Conservation (phyloP, 108 stramenopile species). For the Skeletonema costatum region DNA sequence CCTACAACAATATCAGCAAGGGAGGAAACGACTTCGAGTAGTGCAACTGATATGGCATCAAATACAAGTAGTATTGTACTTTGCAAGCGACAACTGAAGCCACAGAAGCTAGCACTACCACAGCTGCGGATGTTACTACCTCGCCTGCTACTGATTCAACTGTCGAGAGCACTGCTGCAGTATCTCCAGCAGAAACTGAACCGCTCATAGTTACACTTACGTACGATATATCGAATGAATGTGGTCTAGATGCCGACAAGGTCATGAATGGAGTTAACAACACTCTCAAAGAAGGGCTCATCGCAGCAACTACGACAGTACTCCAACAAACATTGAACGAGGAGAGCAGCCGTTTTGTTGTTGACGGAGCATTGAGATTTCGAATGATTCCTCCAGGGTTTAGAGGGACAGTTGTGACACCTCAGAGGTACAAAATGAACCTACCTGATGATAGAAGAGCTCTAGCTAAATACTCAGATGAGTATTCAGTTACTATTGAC, state of each 20-base stretch:
- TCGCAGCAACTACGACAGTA: conserved; percentile 42
- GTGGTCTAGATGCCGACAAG: conserved; percentile 49
- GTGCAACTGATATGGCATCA: background rate
- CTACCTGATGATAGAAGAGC: background rate
- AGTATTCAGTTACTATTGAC: conserved; percentile 46
- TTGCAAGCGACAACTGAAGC: background rate
- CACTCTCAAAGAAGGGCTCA: conserved; percentile 51
- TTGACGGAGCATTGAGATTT: background rate
- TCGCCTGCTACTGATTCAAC: conserved; percentile 1
- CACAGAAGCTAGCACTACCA: background rate
- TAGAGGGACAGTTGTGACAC: background rate
- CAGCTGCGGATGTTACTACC: background rate
- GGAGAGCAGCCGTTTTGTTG: conserved; percentile 30
- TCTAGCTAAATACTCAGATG: conserved; percentile 45
- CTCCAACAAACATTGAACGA: conserved; percentile 54
- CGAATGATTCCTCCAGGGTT: background rate
- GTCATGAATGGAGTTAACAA: conserved; percentile 52
- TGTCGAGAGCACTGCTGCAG: background rate
- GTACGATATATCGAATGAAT: conserved; percentile 37
- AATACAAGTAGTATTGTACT: background rate
- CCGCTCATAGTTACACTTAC: conserved; percentile 1
- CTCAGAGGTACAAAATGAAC: background rate
- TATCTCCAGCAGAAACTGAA: background rate
- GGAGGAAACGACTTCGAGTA: background rate
- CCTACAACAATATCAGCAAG: no score